Conservation (phyloP, 148 eudicot genomes). For the Rhododendron henanense region DNA sequence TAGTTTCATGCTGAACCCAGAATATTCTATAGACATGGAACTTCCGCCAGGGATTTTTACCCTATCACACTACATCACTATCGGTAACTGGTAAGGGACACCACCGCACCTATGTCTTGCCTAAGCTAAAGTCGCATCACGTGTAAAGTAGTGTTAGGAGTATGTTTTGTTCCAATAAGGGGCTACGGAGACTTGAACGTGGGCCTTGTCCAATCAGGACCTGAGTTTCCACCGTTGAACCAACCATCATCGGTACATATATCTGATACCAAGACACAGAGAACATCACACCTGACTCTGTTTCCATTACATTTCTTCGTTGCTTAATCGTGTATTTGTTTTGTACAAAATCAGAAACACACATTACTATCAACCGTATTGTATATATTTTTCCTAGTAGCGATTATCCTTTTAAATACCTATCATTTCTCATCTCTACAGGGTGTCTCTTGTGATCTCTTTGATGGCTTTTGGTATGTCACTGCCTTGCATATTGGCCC, state of each 20-base stretch:
- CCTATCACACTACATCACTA: not conserved
- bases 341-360: not conserved
- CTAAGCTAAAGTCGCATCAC: too few relatives aligned
- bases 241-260: too few relatives aligned
- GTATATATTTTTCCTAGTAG: not conserved
- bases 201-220: too few relatives aligned
- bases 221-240: too few relatives aligned
- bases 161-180: too few relatives aligned
- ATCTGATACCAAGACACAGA: not conserved
- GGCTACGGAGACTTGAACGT: too few relatives aligned
- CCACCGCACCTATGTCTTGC: too few relatives aligned
- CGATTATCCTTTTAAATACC: not conserved
- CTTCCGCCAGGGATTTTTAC: not conserved
- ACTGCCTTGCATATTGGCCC: slow-evolving; percentile 72
- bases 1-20: not conserved
- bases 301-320: not conserved
- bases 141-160: too few relatives aligned
- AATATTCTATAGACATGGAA: not conserved
- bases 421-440: slow-evolving; percentile 25
- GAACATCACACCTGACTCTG: not conserved
- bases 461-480: slow-evolving; percentile 79
- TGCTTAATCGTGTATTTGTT: not conserved
- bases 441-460: slow-evolving; percentile 93
- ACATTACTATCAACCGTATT: not conserved
- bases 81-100: too few relatives aligned